Evolutionary conservation across 257 asterid genomes (phyloP), one percentile per base, ranked within the genome.

Genomic region (Nicotiana knightiana): DNA sequence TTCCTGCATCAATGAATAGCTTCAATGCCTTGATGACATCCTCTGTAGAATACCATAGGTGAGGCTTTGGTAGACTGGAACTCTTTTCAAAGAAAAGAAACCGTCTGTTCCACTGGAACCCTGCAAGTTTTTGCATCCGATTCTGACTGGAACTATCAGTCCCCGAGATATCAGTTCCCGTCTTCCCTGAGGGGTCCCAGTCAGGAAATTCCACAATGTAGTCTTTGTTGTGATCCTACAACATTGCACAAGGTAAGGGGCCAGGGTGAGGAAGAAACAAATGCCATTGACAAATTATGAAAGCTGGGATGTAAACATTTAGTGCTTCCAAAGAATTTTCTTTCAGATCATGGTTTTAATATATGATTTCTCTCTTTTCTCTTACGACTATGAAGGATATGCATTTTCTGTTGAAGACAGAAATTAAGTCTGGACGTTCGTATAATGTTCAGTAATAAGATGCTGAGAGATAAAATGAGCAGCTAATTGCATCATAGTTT

Each of bases 221-320:
- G 85, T 96, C 99, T 28, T 83, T 91, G 89, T 96, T 96, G 76
- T 96, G 99, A 86, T 92, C 90, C 99, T 96, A 94, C 89, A 87
- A 66, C 28, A 39, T 71, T 73, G 62, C 62, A 73, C 62, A 48
- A 48, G 79, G 15, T 21, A 73, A 26, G 15, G 51, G 43, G 39
- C 39, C 61, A 73, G 43, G 43, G 62, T 48, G 62, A 73, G 62
- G 43, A 73, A 48, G 43, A 73, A 26, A 15, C 43, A 73, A 73
- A 48, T 48, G 62, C 16, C 62, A 73, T 59, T 48, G 26, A 71
- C 62, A 73, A 70, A 26, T 26, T 39, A 73, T 73, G 62, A 73
- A 73, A 73, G 15, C 62, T 48, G 62, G 79, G 79, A 73, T 73
- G 39, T 73, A 73, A 4, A 73, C 15, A 43, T 43, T 43, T 70